Base-by-base conservation (phyloP, 768 basidiomycete genomes). In the Suillus alpinus region DNA sequence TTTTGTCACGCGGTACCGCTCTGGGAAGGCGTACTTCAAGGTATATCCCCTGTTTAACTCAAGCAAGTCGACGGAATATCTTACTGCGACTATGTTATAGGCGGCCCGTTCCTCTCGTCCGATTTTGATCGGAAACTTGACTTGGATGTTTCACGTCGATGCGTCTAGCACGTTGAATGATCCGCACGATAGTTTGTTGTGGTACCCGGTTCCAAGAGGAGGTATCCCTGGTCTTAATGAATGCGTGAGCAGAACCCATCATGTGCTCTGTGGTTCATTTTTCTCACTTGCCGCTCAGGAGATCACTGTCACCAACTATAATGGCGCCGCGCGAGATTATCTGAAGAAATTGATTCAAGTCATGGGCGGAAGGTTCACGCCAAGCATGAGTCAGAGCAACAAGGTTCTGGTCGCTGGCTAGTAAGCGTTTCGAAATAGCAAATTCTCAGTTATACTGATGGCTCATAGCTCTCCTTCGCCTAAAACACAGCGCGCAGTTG, bases 301-400 rank as follows among this genome's bases (percentile, higher is more conserved):
- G 65, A 86, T 96, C 58, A 91, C 94, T 0, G 80, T 96, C 1
- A 94, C 94, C 0, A 95, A 95, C 69, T 96, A 95, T 70, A 90
- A 91, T 0, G 94, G 95, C 2, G 86, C 88, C 40, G 82, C 91
- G 6, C 82, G 94, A 2, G 94, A 96, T 57, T 95, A 95, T 68
- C 80, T 98, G 56, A 94, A 94, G 76, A 87, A 85, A 63, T 77
- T 98, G 16, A 91, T 98, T 56, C 75, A 75, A 6, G 74, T 83
- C 5, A 85, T 92, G 81, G 95, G 94, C 1, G 94, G 84, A 1
- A 80, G 74, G 31, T 95, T 94, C 67, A 93, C 92, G 2, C 86
- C 94, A 0, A 91, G 84, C 52, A 90, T 98, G 88, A 83, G 85
- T 0, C 82, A 82, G 10, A 75, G 77, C 23, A 96, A 93, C 67